These are phyloP conservation scores for Penicillium sclerotiorum DNA, from an alignment of 2,329 filamentous ascomycete genomes.

Conservation along the genomic window DNA sequence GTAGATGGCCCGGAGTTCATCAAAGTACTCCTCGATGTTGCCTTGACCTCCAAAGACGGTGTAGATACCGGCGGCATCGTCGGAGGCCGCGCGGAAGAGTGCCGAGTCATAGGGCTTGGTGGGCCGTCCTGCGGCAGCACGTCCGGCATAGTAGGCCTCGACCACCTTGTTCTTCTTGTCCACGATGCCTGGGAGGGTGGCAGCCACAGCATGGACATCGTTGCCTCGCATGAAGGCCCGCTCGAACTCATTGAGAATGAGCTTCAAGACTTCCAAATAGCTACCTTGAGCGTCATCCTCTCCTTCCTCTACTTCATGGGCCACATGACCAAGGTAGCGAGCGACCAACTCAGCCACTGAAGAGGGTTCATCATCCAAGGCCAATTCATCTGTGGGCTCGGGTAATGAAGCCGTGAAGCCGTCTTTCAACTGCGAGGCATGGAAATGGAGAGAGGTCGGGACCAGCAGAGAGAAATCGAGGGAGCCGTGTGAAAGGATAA, in stretches of 20 bases:
- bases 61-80: constrained; percentile 82
- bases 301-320: constrained; percentile 84
- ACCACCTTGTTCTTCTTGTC: constrained; percentile 91
- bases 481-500: constrained; percentile 87
- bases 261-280: constrained; percentile 89
- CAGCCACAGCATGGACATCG: constrained; percentile 89
- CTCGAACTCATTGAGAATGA: constrained; percentile 95
- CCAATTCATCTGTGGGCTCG: constrained; percentile 91
- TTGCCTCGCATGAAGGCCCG: constrained; percentile 92
- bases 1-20: constrained; percentile 90
- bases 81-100: constrained; percentile 82
- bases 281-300: constrained; percentile 88
- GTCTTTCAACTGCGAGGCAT: constrained; percentile 91
- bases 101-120: constrained; percentile 95
- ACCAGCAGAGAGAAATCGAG: constrained; percentile 97
- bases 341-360: constrained; percentile 90
- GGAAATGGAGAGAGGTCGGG: constrained; percentile 93
- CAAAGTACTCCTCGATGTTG: constrained; percentile 99
- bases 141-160: constrained; percentile 86
- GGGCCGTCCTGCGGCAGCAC: constrained; percentile 77
- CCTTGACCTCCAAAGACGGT: constrained; percentile 96
- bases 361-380: constrained; percentile 98
- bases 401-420: constrained; percentile 84
- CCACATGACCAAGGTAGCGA: constrained; percentile 88
- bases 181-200: constrained; percentile 83